Evolutionary conservation across 495 filamentous ascomycete genomes (phyloP).

Genomic region (Penicillium paxilli): DNA sequence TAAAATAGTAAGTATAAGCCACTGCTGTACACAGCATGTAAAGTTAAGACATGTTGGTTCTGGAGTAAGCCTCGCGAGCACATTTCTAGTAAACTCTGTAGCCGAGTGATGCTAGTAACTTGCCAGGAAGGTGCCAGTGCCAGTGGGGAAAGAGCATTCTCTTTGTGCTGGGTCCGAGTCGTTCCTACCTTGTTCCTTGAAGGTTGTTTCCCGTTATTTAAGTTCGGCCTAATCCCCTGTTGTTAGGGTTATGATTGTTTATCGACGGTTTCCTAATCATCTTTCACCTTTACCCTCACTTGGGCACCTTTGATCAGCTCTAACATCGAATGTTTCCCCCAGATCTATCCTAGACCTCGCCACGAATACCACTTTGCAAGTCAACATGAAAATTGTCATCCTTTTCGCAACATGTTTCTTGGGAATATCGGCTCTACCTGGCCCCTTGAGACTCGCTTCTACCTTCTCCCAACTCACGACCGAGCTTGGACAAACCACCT

Average conservation of each 20-base stretch:
- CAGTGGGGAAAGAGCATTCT: not conserved
- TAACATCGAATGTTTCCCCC: too few species aligned
- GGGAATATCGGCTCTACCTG: constrained; percentile 9
- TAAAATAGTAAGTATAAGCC: not conserved
- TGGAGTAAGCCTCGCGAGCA: not conserved
- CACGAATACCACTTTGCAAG: not conserved
- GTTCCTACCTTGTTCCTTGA: too few species aligned
- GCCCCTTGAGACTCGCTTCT: constrained; percentile 16
- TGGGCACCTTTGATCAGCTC: too few species aligned
- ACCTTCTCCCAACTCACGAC: constrained; percentile 21
- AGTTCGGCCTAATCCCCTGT: not conserved
- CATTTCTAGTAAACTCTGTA: too few species aligned
- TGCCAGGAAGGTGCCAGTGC: too few species aligned
- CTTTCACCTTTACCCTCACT: not conserved
- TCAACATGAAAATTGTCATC: not conserved
- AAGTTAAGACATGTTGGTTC: not conserved
- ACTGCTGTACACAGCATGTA: not conserved
- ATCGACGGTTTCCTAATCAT: not conserved
- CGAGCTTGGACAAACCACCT: constrained; percentile 19
- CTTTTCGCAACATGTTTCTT: not conserved
- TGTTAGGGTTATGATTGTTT: not conserved
- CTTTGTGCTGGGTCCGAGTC: not conserved
- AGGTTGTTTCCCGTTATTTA: not conserved
- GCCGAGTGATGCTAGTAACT: too few species aligned
- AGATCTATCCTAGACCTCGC: too few species aligned